Base-by-base conservation (phyloP, 768 basidiomycete species). In the Udeniomyces megalosporus region DNA sequence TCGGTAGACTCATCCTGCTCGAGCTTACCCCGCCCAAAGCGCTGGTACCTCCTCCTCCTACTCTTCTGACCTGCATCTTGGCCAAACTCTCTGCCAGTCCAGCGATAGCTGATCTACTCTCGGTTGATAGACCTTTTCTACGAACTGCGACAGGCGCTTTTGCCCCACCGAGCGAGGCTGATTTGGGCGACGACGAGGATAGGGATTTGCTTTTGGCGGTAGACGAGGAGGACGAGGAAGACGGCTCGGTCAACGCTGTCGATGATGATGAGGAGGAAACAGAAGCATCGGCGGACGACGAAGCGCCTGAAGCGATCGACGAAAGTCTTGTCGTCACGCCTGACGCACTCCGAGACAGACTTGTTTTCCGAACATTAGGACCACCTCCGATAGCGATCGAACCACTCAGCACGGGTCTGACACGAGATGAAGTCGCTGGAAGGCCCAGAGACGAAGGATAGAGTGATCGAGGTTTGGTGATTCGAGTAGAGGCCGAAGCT, bases 1-100 rank as follows among this genome's bases (percentile, higher is more conserved):
- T n/a, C n/a, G n/a, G n/a, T n/a, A n/a, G n/a, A n/a, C n/a, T n/a
- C n/a, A n/a, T n/a, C n/a, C n/a, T n/a, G n/a, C n/a, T n/a, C n/a
- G n/a, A n/a, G n/a, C n/a, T 42, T 17, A 12, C 46, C 50, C 26
- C 54, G 20, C 12, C 47, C 32, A 17, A 20, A 32, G 31, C 34
- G 8, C 34, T 35, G n/a, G 12, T 44, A 7, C 35, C 61, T 1
- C 54, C 61, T 7, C 24, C 53, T 11, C 26, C 38, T 5, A 38
- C 55, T 20, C 42, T 42, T 12, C 57, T 35, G 28, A 58, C 62
- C 54, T 58, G 55, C 48, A 63, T 48, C 57, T 58, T 63, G n/a
- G 62, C 62, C 4, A 63, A 26, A 53, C 48, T 63, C 35, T 58
- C 56, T 1, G 56, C 56, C 15, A 63, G 31, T 1, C 56, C 56